Conservation (phyloP, 1,139 yeast species). For the Kodamaea anthophila region DNA sequence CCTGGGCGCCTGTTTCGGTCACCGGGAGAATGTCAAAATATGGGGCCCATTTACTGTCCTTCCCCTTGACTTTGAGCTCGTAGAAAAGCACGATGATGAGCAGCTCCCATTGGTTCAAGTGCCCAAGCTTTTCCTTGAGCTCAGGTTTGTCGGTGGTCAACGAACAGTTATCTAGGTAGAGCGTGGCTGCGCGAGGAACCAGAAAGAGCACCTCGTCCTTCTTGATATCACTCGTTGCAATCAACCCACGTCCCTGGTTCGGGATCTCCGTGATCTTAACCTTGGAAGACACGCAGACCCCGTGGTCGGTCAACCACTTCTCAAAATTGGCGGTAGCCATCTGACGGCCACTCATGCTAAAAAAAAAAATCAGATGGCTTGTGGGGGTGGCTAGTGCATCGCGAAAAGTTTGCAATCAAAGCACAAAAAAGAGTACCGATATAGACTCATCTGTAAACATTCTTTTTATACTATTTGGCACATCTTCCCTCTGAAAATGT, state of each 20-base stretch:
- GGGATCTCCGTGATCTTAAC: constrained; percentile 52
- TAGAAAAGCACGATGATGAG: constrained; percentile 61
- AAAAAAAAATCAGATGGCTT: no score
- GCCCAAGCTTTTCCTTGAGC: constrained; percentile 27
- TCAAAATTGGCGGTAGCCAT: constrained; percentile 37
- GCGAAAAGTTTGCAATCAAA: no score
- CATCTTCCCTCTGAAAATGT: no score
- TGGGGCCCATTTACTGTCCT: constrained; percentile 54
- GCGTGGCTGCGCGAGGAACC: constrained; percentile 53
- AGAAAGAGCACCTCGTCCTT: constrained; percentile 59
- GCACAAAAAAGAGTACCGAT: no score
- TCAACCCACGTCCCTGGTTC: constrained; percentile 73
- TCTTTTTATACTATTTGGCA: no score
- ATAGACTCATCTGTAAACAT: no score
- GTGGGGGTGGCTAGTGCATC: no score
- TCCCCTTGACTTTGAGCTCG: constrained; percentile 40
- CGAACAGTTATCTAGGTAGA: constrained; percentile 55
- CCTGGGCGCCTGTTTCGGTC: constrained; percentile 20
- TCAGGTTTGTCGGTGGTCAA: constrained; percentile 32
- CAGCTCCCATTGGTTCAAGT: constrained; percentile 69
- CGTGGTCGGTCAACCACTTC: constrained; percentile 47
- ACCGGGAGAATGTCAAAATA: constrained; percentile 71
- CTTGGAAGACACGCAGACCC: constrained; percentile 48
- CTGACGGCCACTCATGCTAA: no score
- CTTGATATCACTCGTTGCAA: constrained; percentile 56